Base-by-base conservation (phyloP, 2,329 filamentous ascomycete genomes). In the Elsinoe batatas region DNA sequence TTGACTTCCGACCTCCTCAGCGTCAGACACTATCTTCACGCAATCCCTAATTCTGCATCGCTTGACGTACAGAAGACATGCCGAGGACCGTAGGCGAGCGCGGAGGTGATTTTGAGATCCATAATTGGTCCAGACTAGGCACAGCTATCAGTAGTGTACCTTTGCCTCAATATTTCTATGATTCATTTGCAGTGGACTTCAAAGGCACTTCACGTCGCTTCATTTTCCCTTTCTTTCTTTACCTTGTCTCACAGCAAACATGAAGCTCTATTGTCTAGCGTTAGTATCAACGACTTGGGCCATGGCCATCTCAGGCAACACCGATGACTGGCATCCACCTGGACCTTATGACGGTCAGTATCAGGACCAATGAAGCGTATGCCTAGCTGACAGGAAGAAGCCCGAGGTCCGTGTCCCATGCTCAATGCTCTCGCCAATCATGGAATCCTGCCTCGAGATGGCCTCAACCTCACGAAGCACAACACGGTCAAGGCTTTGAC, bases 341-440 rank as follows among this genome's bases (percentile, higher is more conserved):
- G 47, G 47, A 51, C 47, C 32, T 20, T 37, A 22, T 37, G 47
- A 51, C 10, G 33, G 47, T 38, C 5, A 51, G 47, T 33, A 6
- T 38, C 15, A 3, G 12, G 5, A 37, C 17, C 32, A n/a, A 18
- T 13, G 4, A 37, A 20, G 26, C 15, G 17, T n/a, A 7, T 20
- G 17, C 12, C 15, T 15, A 36, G 33, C 47, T 51, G 32, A 51
- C 33, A 13, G 10, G 18, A 12, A 37, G 8, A 18, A 58, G 57
- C 70, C 32, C 61, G 63, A 17, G 64, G 63, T 20, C 59, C 64
- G 32, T 65, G 64, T 53, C 62, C 62, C 12, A 61, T 60, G 17
- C 53, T 64, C 20, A 63, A 63, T 33, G 60, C 61, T 17, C 47
- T 61, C 5, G 62, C 63, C n/a, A 64, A 64, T 47, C 63, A 64